These are phyloP conservation scores for Suillus sp. DNA, from an alignment of 768 basidiomycete species.

Conservation along the genomic window DNA sequence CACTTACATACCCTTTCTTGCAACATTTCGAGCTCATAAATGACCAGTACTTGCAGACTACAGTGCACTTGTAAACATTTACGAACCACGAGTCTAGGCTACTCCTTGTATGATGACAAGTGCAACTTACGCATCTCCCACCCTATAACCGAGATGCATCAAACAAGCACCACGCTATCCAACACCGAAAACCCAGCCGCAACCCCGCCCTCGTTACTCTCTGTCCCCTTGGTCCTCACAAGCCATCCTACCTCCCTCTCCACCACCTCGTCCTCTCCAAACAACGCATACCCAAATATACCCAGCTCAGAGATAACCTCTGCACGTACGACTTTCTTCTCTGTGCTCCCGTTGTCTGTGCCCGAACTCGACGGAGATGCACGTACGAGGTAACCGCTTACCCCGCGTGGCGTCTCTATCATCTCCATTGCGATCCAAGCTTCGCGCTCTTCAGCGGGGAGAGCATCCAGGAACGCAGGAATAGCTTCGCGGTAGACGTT, in stretches of 20 bases:
- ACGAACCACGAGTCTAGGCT: too few species aligned
- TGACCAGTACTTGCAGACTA: too few species aligned
- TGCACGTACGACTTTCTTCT: slow-evolving; percentile 44
- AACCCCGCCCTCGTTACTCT: slow-evolving; percentile 91
- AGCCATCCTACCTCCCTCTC: slow-evolving; percentile 80
- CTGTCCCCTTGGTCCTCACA: slow-evolving; percentile 86
- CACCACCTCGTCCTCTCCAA: slow-evolving; percentile 50
- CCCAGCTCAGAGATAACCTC: slow-evolving; percentile 91
- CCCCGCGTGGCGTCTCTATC: slow-evolving; percentile 72
- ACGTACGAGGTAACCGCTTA: slow-evolving; percentile 75
- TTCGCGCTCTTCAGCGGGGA: slow-evolving; percentile 62
- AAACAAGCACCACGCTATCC: slow-evolving; percentile 65
- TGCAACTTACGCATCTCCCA: neutral
- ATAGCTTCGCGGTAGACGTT: slow-evolving; percentile 90
- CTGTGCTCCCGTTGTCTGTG: neutral
- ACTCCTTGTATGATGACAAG: too few species aligned
- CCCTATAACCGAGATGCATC: neutral
- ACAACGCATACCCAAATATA: slow-evolving; percentile 87
- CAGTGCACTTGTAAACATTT: too few species aligned
- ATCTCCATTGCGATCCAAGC: slow-evolving; percentile 98
- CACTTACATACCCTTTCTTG: too few species aligned
- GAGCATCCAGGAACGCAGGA: slow-evolving; percentile 66
- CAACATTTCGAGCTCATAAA: too few species aligned
- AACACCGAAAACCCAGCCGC: slow-evolving; percentile 81
- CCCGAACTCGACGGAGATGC: slow-evolving; percentile 44